phyloP scores from a whole-genome alignment of 768 basidiomycete species.

The Panus rudis region DNA sequence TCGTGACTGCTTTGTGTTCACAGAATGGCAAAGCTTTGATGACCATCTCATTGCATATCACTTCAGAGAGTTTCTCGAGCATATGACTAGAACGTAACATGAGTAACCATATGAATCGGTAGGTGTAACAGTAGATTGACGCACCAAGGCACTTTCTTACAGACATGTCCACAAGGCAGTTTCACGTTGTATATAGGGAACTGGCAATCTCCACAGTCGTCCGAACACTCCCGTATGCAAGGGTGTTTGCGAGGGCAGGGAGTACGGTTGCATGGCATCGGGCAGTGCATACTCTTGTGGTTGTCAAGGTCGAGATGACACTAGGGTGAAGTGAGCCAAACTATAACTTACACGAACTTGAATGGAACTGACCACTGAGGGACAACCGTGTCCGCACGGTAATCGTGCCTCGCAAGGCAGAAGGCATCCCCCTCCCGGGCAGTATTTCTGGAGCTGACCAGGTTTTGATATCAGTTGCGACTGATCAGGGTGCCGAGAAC shows the following conservation, averaged over 20 bases:
- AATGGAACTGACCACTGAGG: slow-evolving; percentile 39
- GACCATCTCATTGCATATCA: slow-evolving; percentile 38
- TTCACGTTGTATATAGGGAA: slow-evolving; percentile 39
- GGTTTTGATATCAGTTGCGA: slow-evolving; percentile 39
- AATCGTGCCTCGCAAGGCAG: slow-evolving; percentile 45
- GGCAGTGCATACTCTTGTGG: slow-evolving; percentile 41
- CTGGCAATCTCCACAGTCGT: slow-evolving; percentile 45
- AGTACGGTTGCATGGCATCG: slow-evolving; percentile 42
- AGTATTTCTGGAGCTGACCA: slow-evolving; percentile 38
- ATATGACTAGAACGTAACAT: slow-evolving; percentile 34
- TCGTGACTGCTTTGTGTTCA: slow-evolving; percentile 43
- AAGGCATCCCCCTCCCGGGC: slow-evolving; percentile 66
- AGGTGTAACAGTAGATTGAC: background rate
- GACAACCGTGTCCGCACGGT: slow-evolving; percentile 59
- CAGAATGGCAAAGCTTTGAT: slow-evolving; percentile 41
- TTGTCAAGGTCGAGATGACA: slow-evolving; percentile 57
- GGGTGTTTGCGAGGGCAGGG: slow-evolving; percentile 54
- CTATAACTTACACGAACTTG: background rate
- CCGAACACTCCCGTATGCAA: slow-evolving; percentile 44
- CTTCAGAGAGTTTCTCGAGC: slow-evolving; percentile 36
- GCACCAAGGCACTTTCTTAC: slow-evolving; percentile 44
- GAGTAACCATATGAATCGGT: background rate
- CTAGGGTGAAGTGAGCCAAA: background rate
- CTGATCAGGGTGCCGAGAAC: slow-evolving; percentile 45
- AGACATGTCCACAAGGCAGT: slow-evolving; percentile 54